Percentiles rank a stretch among this genome's conserved stretches.
Evolutionary conservation across 1,284 basidiomycete species (phyloP).

Genomic region (Heterobasidion parviporum): DNA sequence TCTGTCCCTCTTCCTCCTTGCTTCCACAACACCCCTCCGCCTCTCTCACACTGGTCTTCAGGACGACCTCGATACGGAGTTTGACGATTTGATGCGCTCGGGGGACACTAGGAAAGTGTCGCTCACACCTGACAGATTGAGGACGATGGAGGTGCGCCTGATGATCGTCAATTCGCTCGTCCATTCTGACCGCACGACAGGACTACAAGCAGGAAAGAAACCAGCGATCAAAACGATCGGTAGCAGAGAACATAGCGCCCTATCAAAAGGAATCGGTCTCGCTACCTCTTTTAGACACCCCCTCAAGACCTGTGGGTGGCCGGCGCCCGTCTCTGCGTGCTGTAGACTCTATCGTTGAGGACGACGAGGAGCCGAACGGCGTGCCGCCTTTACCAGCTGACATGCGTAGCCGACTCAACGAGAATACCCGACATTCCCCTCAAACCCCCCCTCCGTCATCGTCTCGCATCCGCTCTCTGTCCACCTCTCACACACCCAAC

Average conservation of each 20-base stretch:
- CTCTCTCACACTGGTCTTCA: conserved; percentile 13
- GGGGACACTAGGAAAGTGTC: conserved; percentile 91
- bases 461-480: conserved; percentile 17
- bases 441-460: not conserved
- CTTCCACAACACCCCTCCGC: not conserved
- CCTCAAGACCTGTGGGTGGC: conserved; percentile 8
- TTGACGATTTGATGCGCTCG: conserved; percentile 85
- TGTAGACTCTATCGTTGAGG: conserved; percentile 51
- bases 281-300: not conserved
- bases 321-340: conserved; percentile 33
- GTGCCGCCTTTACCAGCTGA: conserved; percentile 6
- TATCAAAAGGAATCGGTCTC: not conserved
- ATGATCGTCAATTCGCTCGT: not conserved
- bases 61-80: conserved; percentile 64
- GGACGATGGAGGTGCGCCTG: conserved; percentile 75
- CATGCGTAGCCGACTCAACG: not conserved
- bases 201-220: not conserved
- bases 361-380: conserved; percentile 28
- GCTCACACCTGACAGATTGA: conserved; percentile 85
- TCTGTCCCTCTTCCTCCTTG: conserved; percentile 2
- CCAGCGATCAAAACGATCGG: not conserved
- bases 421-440: conserved; percentile 1
- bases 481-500: conserved; percentile 14
- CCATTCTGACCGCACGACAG: not conserved
- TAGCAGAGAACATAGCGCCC: conserved; percentile 10